These are phyloP conservation scores for Fraxinus cuspidata DNA, from an alignment of 257 asterid genomes.

Conservation along the genomic window DNA sequence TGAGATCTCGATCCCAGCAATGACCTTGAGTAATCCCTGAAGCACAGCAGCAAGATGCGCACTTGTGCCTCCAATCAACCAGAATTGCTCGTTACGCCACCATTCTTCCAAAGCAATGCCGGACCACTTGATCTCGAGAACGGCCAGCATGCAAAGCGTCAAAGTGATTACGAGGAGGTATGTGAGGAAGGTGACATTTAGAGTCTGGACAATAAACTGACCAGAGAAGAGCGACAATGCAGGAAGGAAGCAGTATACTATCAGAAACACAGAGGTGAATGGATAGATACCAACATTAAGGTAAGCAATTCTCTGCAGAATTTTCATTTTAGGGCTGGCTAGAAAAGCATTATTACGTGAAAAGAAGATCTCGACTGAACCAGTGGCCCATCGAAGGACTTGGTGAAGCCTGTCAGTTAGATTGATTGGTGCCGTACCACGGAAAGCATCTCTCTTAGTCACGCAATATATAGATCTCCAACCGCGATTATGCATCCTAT, in stretches of 20 bases:
- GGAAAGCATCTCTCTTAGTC: too few species aligned
- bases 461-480: too few species aligned
- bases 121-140: slow-evolving; percentile 78
- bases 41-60: slow-evolving; percentile 84
- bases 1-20: slow-evolving; percentile 78
- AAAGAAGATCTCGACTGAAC: too few species aligned
- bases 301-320: too few species aligned
- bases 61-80: slow-evolving; percentile 81
- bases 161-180: slow-evolving; percentile 61
- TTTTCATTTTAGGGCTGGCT: too few species aligned
- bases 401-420: too few species aligned
- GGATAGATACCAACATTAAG: too few species aligned
- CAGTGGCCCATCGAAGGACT: too few species aligned
- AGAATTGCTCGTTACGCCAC: slow-evolving; percentile 83
- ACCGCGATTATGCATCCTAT: too few species aligned
- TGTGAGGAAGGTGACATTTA: slow-evolving; percentile 58
- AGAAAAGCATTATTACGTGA: too few species aligned
- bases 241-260: slow-evolving; percentile 79
- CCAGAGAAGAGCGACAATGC: slow-evolving; percentile 77
- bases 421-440: too few species aligned
- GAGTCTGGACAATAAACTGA: slow-evolving; percentile 61
- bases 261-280: too few species aligned
- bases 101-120: slow-evolving; percentile 68
- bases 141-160: slow-evolving; percentile 60
- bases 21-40: slow-evolving; percentile 72